Conservation (phyloP, 2,329 filamentous ascomycete genomes). For the Rhynchosporium secalis region DNA sequence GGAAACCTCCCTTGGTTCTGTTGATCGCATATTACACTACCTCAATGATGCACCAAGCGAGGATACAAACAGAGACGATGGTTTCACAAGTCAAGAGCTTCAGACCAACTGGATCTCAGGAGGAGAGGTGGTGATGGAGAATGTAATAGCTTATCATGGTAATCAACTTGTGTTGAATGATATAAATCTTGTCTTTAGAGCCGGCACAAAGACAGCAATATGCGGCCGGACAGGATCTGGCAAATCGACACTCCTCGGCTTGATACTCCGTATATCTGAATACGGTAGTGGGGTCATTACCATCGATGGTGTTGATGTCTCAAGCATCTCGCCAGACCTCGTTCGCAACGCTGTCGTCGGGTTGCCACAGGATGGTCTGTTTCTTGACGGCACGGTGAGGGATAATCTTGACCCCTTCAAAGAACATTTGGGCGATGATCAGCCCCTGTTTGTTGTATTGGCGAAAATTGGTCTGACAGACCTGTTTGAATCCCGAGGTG, state of each 20-base stretch:
- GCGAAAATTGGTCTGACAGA: slow-evolving; percentile 65
- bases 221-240: background rate
- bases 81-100: too few relatives aligned
- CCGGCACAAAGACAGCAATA: background rate
- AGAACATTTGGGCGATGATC: too few relatives aligned
- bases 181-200: background rate
- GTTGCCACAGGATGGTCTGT: slow-evolving; percentile 46
- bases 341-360: slow-evolving; percentile 45
- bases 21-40: too few relatives aligned
- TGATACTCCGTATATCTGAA: background rate
- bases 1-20: too few relatives aligned
- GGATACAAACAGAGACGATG: too few relatives aligned
- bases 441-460: slow-evolving; percentile 44
- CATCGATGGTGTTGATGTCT: slow-evolving; percentile 2
- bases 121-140: too few relatives aligned
- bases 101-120: too few relatives aligned
- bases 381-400: slow-evolving; percentile 42
- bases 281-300: slow-evolving; percentile 33
- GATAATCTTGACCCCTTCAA: slow-evolving; percentile 43
- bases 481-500: slow-evolving; percentile 31
- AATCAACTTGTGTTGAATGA: too few relatives aligned
- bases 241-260: background rate
- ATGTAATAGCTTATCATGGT: too few relatives aligned
- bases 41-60: too few relatives aligned
- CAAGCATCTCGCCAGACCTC: slow-evolving; percentile 41